Base-by-base conservation (phyloP, 441 rosid species). In the Adansonia gregorii region DNA sequence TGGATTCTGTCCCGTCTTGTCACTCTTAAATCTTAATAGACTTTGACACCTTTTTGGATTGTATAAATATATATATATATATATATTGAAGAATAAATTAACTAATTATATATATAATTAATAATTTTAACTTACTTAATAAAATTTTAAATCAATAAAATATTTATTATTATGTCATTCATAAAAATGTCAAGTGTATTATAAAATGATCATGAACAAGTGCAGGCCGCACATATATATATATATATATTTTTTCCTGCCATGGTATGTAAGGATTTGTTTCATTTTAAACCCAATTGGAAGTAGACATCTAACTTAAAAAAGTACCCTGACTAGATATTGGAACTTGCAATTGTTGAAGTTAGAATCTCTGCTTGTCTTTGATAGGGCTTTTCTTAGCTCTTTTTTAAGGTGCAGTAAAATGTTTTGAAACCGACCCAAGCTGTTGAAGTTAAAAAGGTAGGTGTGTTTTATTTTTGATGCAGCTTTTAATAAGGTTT, bases 261-360 rank as follows among this genome's bases (percentile, higher is more conserved):
- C 61, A 52, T 8, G 74, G 52, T 31, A 51, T 71, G 24, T 0
- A n/a, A 52, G 61, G 74, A 52, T 71, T 71, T 27, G 74, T 71
- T 27, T 61, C 46, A 71, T 27, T 15, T 52, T 54, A 71, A 20
- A 45, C 24, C 74, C 74, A 52, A 52, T 52, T n/a, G 61, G 74
- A 35, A 52, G 43, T 15, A 70, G 60, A 12, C 59, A 51, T 70
- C 46, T 12, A 52, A 8, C 20, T n/a, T 27, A 7, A 24, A 48
- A 49, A 48, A 19, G 11, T 6, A 1, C 7, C n/a, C 45, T 20
- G 46, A 52, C 48, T 31, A 52, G 15, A 52, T 31, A n/a, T 71
- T 14, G 61, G 61, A 52, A 69, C 41, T 49, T 52, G 73, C 27
- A 69, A 69, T 12, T 49, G 20, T 69, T 48, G 20, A 51, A 51